Base-by-base conservation (phyloP, 2,329 filamentous ascomycete genomes). In the Botrytis byssoidea region DNA sequence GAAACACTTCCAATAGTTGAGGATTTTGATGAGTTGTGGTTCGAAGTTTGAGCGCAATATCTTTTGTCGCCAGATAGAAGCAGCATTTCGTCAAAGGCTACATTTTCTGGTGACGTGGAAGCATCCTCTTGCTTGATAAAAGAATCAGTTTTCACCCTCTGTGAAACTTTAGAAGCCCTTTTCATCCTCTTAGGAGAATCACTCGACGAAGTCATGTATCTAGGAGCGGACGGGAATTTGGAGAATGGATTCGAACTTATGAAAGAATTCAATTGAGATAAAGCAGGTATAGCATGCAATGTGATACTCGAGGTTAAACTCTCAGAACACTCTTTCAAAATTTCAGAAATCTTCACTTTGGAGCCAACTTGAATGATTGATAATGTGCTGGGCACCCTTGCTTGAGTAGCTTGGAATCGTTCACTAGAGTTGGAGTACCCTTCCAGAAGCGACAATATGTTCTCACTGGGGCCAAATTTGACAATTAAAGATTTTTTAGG, bases 181-280 rank as follows among this genome's bases (percentile, higher is more conserved):
- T 10, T n/a, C 20, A 37, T 55, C 35, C 25, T 57, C n/a, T 68
- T 57, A 57, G n/a, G 35, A 20, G 18, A 16, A 22, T 25, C 25
- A 0, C n/a, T 42, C 10, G n/a, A 22, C 6, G 35, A 16, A n/a
- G 22, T 16, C 18, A n/a, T 57, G 25, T 20, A 3, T n/a, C n/a
- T 10, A 42, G 66, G 14, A 68, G 66, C 32, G 7, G n/a, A 7
- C 10, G 32, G 22, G 9, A 9, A 46, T 42, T 22, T 29, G 55
- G 20, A 61, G 32, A 71, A 64, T n/a, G 25, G 57, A n/a, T 14
- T 7, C 9, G 69, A 65, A 32, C 42, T 71, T 40, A 71, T 25
- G 32, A 35, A 64, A 32, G 69, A 35, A 42, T 46, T 65, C 44
- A 63, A 71, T 29, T 61, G 48, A 37, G 37, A 68, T 22, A 68